These are phyloP conservation scores for Nasturtium officinale DNA, from an alignment of 345 rosid species.

Conservation along the genomic window DNA sequence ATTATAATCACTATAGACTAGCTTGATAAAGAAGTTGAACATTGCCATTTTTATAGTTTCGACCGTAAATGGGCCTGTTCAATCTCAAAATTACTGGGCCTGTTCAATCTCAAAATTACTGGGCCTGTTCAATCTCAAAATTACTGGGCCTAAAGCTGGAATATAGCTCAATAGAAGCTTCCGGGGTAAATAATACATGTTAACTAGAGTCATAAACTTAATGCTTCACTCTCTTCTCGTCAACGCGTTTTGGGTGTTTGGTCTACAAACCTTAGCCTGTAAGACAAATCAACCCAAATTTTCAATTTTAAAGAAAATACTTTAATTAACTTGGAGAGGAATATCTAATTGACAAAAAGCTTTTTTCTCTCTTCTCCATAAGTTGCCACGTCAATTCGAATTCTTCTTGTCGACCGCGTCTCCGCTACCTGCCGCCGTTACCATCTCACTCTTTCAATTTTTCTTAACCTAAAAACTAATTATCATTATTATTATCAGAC, in stretches of 20 bases:
- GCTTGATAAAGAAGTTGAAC: neutral
- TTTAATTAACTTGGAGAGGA: neutral
- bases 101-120: neutral
- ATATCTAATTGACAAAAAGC: neutral
- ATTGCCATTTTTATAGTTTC: neutral
- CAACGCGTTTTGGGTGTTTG: slow-evolving; percentile 37
- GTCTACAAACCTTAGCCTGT: slow-evolving; percentile 41
- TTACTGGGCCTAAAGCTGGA: neutral
- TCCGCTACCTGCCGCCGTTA: neutral
- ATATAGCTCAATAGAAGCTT: slow-evolving; percentile 32
- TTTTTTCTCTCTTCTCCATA: neutral
- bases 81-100: neutral
- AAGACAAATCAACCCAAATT: slow-evolving; percentile 30
- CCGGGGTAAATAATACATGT: slow-evolving; percentile 14
- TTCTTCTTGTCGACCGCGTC: slow-evolving; percentile 32
- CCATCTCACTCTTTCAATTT: slow-evolving; percentile 15
- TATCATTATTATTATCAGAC: too few species aligned
- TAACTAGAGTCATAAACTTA: neutral
- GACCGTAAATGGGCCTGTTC: neutral
- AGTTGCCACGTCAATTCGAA: slow-evolving; percentile 24
- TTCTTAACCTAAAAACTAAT: neutral
- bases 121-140: neutral
- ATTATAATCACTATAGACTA: neutral
- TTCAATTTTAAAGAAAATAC: neutral
- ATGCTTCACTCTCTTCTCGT: slow-evolving; percentile 23